Evolutionary conservation across 805 yeast species (phyloP), one percentile per base, ranked within the genome.

Genomic region (Kluyveromyces dobzhanskii): DNA sequence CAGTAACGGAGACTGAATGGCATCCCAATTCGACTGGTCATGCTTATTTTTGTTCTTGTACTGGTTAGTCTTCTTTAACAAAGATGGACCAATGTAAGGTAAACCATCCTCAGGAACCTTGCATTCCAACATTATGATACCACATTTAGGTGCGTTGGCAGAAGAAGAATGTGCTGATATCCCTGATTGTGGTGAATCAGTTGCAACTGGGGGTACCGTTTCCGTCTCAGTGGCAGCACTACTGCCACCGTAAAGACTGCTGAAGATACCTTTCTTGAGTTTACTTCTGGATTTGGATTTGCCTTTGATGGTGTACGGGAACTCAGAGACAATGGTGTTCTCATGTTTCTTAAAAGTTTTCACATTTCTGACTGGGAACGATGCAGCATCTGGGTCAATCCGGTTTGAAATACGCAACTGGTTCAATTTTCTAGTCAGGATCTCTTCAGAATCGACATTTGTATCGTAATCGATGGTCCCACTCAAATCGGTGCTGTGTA

Each of bases 61-160:
- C 26, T 47, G 57, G 41, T 66, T 66, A 3, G 63, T 55, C 41
- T 63, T 65, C 35, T 57, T 53, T 18, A 66, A 48, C 31, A 66
- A 45, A 1, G 64, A 49, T 18, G 70, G 70, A 5, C 65, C 53
- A 32, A 56, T 48, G 39, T 66, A 66, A 4, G 69, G 65, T 21
- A 66, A 42, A 34, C 64, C 57, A 30, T 51, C 57, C 32, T 57
- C 51, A 14, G 69, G 69, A 23, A 60, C 43, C 2, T 43, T 42
- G 1, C 64, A 49, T 2, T 54, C 45, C 8, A 63, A 42, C 2
- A 58, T 45, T 4, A 66, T 50, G 17, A 62, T 30, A 1, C 70
- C 69, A 17, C 54, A 44, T 32, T 50, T 52, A 13, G 33, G 34
- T 16, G 11, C 16, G 3, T 25, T 36, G 24, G 39, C 40, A 36